phyloP scores from a whole-genome alignment of 768 basidiomycete genomes.

The Hypholoma sublateritium region DNA sequence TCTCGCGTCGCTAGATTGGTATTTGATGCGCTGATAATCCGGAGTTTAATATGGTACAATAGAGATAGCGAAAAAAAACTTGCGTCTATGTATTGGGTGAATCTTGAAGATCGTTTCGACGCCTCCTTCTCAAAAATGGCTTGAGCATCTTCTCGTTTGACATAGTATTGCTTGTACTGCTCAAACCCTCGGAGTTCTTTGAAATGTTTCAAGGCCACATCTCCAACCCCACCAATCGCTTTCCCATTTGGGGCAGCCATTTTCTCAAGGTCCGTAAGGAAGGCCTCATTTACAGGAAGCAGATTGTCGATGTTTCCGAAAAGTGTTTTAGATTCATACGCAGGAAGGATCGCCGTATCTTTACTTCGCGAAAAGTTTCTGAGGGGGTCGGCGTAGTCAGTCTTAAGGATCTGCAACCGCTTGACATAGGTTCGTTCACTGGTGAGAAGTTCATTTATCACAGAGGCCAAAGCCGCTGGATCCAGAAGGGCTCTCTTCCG shows the following conservation, averaged over 20 bases:
- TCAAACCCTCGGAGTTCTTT: slow-evolving; percentile 84
- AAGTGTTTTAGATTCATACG: slow-evolving; percentile 89
- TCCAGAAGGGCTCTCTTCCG: slow-evolving; percentile 65
- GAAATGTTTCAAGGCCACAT: slow-evolving; percentile 86
- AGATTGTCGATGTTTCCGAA: slow-evolving; percentile 94
- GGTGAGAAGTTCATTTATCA: slow-evolving; percentile 82
- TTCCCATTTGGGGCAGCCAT: slow-evolving; percentile 66
- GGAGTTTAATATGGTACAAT: slow-evolving; percentile 11
- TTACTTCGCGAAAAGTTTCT: slow-evolving; percentile 82
- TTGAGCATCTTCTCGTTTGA: slow-evolving; percentile 92
- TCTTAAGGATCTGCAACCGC: slow-evolving; percentile 78
- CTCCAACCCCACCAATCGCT: slow-evolving; percentile 70
- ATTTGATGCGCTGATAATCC: slow-evolving; percentile 74
- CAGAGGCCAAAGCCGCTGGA: slow-evolving; percentile 63
- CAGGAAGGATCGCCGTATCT: slow-evolving; percentile 82
- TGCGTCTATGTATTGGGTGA: slow-evolving; percentile 87
- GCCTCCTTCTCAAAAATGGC: slow-evolving; percentile 82
- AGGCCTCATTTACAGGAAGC: slow-evolving; percentile 85
- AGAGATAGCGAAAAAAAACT: slow-evolving; percentile 20
- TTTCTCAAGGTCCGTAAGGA: slow-evolving; percentile 79
- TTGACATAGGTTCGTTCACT: slow-evolving; percentile 91
- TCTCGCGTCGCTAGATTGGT: slow-evolving; percentile 67
- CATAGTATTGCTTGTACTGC: slow-evolving; percentile 88
- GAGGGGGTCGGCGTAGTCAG: slow-evolving; percentile 89
- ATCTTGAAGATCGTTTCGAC: slow-evolving; percentile 76